Evolutionary conservation across 225 moss, liverwort and hornwort species (phyloP).

Genomic region (Physcomitrium patens): DNA sequence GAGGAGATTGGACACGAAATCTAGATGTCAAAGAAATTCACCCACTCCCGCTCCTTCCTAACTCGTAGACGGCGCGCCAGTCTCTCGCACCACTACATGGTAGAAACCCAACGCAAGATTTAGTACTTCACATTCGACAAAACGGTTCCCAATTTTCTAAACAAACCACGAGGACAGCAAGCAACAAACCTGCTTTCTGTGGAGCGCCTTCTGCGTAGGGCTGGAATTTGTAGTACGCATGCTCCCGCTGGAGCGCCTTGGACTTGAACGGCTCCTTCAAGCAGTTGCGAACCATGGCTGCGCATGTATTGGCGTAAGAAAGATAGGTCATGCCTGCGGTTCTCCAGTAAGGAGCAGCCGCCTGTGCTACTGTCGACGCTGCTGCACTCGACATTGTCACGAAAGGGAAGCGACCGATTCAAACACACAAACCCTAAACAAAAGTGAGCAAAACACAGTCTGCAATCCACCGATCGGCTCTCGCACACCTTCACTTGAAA

Average conservation of each 20-base stretch:
- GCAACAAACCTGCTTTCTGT: slow-evolving; percentile 28
- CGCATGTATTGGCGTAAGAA: slow-evolving; percentile 39
- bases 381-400: slow-evolving; percentile 31
- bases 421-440: not conserved
- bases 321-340: slow-evolving; percentile 41
- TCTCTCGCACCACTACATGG: slow-evolving; percentile 32
- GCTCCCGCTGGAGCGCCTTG: slow-evolving; percentile 36
- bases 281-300: slow-evolving; percentile 39
- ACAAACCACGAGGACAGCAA: not conserved
- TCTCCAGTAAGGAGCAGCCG: slow-evolving; percentile 43
- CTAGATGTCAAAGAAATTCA: not conserved
- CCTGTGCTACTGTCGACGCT: slow-evolving; percentile 34
- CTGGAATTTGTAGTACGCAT: slow-evolving; percentile 33
- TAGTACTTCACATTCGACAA: not conserved
- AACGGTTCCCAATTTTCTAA: not conserved
- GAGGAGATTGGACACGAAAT: not conserved
- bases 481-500: not conserved
- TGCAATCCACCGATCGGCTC: not conserved
- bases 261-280: slow-evolving; percentile 47
- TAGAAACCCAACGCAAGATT: not conserved
- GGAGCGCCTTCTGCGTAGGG: slow-evolving; percentile 25
- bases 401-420: not conserved
- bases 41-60: slow-evolving; percentile 5
- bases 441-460: not conserved
- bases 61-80: slow-evolving; percentile 10